These are phyloP conservation scores for Cadophora gregata DNA, from an alignment of 2,329 filamentous ascomycete genomes.

Conservation along the genomic window DNA sequence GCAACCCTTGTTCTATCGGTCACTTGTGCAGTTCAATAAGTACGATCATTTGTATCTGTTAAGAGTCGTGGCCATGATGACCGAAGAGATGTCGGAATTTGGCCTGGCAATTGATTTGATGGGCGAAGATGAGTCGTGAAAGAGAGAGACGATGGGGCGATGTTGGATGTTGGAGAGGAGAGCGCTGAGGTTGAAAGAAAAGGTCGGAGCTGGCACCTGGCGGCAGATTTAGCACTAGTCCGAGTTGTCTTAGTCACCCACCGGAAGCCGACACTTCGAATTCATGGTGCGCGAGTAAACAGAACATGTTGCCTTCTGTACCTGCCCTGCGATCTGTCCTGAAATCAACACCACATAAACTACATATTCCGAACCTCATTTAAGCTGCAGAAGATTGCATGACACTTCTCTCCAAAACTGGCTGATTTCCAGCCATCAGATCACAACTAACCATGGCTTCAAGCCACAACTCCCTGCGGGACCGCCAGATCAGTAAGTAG, in stretches of 20 bases:
- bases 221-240: not conserved
- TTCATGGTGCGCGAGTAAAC: constrained; percentile 2
- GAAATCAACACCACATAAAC: constrained; percentile 17
- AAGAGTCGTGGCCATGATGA: constrained; percentile 39
- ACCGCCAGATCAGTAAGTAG: constrained; percentile 72
- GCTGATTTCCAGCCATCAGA: constrained; percentile 43
- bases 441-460: constrained; percentile 56
- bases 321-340: constrained; percentile 33
- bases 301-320: constrained; percentile 14
- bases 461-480: constrained; percentile 64
- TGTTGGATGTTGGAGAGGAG: not conserved
- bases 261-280: not conserved
- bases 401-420: constrained; percentile 35
- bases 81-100: constrained; percentile 29
- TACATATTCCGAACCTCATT: constrained; percentile 1
- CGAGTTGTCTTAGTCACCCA: not conserved
- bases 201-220: not conserved
- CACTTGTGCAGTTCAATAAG: constrained; percentile 43
- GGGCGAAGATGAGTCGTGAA: constrained; percentile 21
- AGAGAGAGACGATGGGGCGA: not conserved
- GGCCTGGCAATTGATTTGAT: constrained; percentile 19
- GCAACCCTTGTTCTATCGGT: constrained; percentile 33
- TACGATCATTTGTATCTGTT: constrained; percentile 44
- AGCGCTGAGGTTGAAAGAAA: not conserved
- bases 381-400: constrained; percentile 33